These are phyloP conservation scores for Arachis hypogaea DNA, from an alignment of 306 rosid species.

Conservation along the genomic window DNA sequence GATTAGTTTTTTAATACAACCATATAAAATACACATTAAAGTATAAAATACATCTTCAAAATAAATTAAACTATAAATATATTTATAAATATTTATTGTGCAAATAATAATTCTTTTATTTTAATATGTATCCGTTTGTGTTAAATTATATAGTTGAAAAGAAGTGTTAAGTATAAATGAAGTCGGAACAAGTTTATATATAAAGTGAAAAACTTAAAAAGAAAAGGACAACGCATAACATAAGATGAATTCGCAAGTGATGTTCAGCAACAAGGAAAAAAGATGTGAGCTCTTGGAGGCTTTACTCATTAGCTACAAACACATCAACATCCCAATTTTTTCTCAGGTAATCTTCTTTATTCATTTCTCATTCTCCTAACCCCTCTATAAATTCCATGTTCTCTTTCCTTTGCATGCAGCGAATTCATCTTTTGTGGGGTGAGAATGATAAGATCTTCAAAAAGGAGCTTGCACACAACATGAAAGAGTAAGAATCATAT, in stretches of 20 bases:
- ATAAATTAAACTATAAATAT: too few relatives aligned
- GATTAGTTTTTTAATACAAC: too few relatives aligned
- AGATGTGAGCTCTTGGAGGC: constrained; percentile 67
- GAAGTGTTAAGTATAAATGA: too few relatives aligned
- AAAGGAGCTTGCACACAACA: constrained; percentile 52
- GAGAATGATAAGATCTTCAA: constrained; percentile 68
- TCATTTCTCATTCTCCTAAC: too few relatives aligned
- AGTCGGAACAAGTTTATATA: too few relatives aligned
- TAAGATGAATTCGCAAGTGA: constrained; percentile 46
- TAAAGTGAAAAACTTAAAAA: too few relatives aligned
- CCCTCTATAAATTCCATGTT: neutral
- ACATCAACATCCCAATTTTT: constrained; percentile 52
- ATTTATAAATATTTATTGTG: too few relatives aligned
- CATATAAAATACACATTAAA: too few relatives aligned
- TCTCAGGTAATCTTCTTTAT: constrained; percentile 49
- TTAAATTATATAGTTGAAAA: too few relatives aligned
- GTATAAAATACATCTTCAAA: too few relatives aligned
- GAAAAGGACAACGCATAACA: neutral
- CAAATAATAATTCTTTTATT: too few relatives aligned
- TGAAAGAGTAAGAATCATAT: constrained; percentile 56
- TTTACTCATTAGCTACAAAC: constrained; percentile 47
- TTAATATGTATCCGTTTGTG: too few relatives aligned
- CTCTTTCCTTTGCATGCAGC: constrained; percentile 48
- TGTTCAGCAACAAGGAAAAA: constrained; percentile 73
- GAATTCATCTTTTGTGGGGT: constrained; percentile 78